A percentile compares a stretch with the other conserved stretches of the same genome.
phyloP scores from a whole-genome alignment of 129 eudicot genomes.

The Flaveria brownii region DNA sequence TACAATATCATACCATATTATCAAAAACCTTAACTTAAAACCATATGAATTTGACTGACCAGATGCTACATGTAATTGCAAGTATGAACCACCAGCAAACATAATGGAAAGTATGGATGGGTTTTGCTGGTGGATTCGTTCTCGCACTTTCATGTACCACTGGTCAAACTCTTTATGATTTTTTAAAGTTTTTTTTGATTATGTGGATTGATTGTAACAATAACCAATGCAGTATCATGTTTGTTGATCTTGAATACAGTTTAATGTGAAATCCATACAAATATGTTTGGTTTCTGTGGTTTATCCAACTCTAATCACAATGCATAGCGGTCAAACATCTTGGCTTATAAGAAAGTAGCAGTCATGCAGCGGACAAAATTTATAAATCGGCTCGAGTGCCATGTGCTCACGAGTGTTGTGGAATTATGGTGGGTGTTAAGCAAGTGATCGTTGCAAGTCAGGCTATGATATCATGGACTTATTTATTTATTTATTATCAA shows the following conservation, averaged over 20 bases:
- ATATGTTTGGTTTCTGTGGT: conserved; percentile 66
- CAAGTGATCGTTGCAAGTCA: conserved; percentile 82
- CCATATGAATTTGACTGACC: no score
- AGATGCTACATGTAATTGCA: no score
- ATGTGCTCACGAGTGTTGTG: conserved; percentile 63
- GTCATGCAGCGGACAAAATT: conserved; percentile 47
- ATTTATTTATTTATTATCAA: conserved; percentile 68
- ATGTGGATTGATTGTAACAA: conserved; percentile 23
- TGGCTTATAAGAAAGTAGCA: conserved; percentile 45
- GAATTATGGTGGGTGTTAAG: conserved; percentile 54
- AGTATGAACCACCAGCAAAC: no score
- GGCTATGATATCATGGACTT: conserved; percentile 78
- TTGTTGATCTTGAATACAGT: conserved; percentile 77
- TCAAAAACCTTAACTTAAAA: no score
- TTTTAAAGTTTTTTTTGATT: no score
- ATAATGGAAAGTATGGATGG: conserved; percentile 63
- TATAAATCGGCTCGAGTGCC: conserved; percentile 53
- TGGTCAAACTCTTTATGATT: no score
- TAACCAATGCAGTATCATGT: conserved; percentile 63
- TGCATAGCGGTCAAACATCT: conserved; percentile 70
- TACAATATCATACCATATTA: no score
- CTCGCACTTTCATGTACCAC: conserved; percentile 68
- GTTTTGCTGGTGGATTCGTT: conserved; percentile 70
- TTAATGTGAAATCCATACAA: conserved; percentile 64
- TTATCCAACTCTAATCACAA: conserved; percentile 70